Conservation (phyloP, 805 yeast genomes). For the Cyberlindnera bimundalis region DNA sequence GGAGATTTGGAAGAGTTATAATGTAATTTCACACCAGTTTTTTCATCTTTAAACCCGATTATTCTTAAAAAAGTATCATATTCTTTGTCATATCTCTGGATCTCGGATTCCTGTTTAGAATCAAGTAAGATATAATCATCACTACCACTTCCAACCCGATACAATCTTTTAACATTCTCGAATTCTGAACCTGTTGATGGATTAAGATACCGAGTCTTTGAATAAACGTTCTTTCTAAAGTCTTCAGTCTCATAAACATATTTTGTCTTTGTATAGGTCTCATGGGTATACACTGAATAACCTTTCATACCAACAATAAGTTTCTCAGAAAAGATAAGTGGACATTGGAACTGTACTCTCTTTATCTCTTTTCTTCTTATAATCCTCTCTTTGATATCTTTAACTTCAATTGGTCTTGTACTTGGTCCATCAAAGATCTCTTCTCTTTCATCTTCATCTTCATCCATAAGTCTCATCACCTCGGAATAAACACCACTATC, state of each 20-base stretch:
- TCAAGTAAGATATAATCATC: conserved; percentile 40
- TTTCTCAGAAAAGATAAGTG: conserved; percentile 51
- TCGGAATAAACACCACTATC: conserved; percentile 51
- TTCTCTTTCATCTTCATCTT: conserved; percentile 5
- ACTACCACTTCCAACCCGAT: conserved; percentile 37
- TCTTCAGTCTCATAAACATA: conserved; percentile 55
- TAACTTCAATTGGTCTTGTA: conserved; percentile 39
- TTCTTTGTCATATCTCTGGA: conserved; percentile 33
- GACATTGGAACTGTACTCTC: conserved; percentile 59
- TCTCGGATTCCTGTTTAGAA: conserved; percentile 34
- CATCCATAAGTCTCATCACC: conserved; percentile 36
- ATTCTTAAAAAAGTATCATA: conserved; percentile 53
- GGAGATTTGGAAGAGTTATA: conserved; percentile 52
- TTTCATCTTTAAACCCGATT: conserved; percentile 58
- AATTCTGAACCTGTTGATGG: conserved; percentile 44
- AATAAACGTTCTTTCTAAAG: conserved; percentile 47
- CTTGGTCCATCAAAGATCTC: conserved; percentile 36
- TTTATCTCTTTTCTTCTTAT: conserved; percentile 57
- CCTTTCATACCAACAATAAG: conserved; percentile 70
- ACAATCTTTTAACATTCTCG: conserved; percentile 35
- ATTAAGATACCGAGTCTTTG: conserved; percentile 38
- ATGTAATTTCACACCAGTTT: conserved; percentile 41
- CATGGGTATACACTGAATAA: conserved; percentile 56
- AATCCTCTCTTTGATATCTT: conserved; percentile 45
- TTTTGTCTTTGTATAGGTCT: conserved; percentile 45